These are phyloP conservation scores for Arxiozyma slooffiae DNA, from an alignment of 1,139 yeast genomes.

Conservation along the genomic window DNA sequence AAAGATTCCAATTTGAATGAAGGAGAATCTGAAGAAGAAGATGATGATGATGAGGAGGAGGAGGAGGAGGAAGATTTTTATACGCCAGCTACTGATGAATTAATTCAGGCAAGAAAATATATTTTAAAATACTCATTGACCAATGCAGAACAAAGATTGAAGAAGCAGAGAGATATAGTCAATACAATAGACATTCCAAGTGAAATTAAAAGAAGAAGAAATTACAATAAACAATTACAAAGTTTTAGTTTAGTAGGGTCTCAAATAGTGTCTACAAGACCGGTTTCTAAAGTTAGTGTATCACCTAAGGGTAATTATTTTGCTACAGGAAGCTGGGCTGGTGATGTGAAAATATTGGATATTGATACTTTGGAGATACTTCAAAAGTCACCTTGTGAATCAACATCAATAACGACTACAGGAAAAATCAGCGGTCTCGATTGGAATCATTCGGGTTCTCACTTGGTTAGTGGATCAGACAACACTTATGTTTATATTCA, in stretches of 20 bases:
- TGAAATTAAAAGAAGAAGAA: constrained; percentile 40
- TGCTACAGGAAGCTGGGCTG: constrained; percentile 83
- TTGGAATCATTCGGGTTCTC: constrained; percentile 42
- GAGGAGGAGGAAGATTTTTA: constrained; percentile 70
- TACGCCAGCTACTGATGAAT: constrained; percentile 63
- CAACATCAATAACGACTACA: constrained; percentile 30
- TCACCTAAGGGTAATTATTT: constrained; percentile 34
- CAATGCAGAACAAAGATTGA: constrained; percentile 38
- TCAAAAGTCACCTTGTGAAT: constrained; percentile 11
- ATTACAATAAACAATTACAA: constrained; percentile 33
- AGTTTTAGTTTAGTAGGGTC: constrained; percentile 50
- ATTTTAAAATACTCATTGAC: constrained; percentile 46
- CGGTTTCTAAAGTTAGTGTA: constrained; percentile 52
- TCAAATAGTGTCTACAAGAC: constrained; percentile 58
- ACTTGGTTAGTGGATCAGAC: constrained; percentile 49
- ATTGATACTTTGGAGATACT: constrained; percentile 33
- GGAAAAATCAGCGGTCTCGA: constrained; percentile 66
- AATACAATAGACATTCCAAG: constrained; percentile 19
- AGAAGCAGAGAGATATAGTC: constrained; percentile 23
- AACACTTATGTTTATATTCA: constrained; percentile 51
- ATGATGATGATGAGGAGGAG: constrained; percentile 8
- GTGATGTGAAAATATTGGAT: constrained; percentile 47
- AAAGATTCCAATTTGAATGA: constrained; percentile 32
- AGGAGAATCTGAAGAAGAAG: constrained; percentile 25
- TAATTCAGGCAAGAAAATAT: constrained; percentile 43